Evolutionary conservation across 1,139 yeast species (phyloP).

Genomic region (Blastobotrys proliferans): DNA sequence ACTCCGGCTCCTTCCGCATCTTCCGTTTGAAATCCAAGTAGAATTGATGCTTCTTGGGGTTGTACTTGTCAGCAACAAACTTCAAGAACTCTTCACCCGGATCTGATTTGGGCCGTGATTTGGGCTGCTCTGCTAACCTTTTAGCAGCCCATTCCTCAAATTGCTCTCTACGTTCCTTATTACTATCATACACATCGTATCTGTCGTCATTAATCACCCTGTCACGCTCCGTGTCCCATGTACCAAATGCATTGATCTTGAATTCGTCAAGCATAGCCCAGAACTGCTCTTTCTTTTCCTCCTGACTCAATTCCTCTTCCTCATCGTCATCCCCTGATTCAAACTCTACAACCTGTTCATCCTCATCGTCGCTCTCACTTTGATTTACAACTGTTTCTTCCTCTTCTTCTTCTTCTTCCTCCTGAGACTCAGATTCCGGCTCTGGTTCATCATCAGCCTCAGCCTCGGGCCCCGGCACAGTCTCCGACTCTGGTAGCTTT

Average conservation of each 20-base stretch:
- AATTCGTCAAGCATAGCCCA: conserved; percentile 30
- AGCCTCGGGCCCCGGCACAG: not conserved
- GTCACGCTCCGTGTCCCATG: conserved; percentile 47
- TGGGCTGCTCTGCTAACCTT: conserved; percentile 18
- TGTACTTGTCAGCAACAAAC: conserved; percentile 33
- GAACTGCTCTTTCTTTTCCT: conserved; percentile 22
- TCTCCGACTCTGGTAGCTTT: not conserved
- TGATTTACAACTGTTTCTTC: not conserved
- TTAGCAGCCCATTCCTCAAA: conserved; percentile 43
- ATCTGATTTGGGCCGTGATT: not conserved
- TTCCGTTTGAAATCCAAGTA: conserved; percentile 48
- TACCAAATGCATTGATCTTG: conserved; percentile 40
- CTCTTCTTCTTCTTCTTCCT: conserved; percentile 18
- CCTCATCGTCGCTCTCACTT: conserved; percentile 7
- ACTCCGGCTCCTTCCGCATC: conserved; percentile 31
- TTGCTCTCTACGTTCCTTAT: conserved; percentile 35
- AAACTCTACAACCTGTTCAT: conserved; percentile 15
- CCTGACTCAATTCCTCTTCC: conserved; percentile 17
- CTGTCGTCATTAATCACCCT: conserved; percentile 40
- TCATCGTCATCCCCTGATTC: conserved; percentile 19
- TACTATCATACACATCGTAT: conserved; percentile 38
- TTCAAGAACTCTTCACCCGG: conserved; percentile 31
- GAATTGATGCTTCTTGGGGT: conserved; percentile 31
- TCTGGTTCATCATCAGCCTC: conserved; percentile 10
- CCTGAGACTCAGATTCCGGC: not conserved